phyloP scores from a whole-genome alignment of 139 green algal genomes.

The Microglena sp. region DNA sequence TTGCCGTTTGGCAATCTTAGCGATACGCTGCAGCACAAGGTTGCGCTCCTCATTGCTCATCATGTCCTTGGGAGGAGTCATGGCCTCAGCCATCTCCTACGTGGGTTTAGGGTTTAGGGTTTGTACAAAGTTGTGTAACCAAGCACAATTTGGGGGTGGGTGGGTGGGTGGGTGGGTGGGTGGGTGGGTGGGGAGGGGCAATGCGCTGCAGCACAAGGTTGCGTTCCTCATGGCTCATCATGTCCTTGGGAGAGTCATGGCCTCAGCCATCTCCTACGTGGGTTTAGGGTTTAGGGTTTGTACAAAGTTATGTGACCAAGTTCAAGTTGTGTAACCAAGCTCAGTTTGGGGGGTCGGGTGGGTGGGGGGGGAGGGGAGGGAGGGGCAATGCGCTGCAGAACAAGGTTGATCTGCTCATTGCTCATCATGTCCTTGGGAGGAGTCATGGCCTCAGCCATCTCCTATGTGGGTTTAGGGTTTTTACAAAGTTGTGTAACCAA shows the following conservation, averaged over 20 bases:
- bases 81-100: constrained; percentile 63
- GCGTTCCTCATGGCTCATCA: constrained; percentile 28
- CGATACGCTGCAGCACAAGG: constrained; percentile 42
- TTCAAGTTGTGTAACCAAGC: no score
- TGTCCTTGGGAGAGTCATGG: constrained; percentile 49
- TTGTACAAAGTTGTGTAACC: no score
- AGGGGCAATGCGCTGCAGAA: constrained; percentile 54
- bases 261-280: constrained; percentile 59
- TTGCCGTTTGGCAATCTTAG: constrained; percentile 60
- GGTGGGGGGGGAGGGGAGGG: no score
- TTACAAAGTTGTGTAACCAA: no score
- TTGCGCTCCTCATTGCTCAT: constrained; percentile 31
- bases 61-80: constrained; percentile 48
- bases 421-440: constrained; percentile 31
- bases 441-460: constrained; percentile 69
- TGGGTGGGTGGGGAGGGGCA: no score
- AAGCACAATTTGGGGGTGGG: no score
- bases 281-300: no score
- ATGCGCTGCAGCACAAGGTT: constrained; percentile 39
- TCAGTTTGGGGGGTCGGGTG: no score
- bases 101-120: no score
- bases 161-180: no score
- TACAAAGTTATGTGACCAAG: no score
- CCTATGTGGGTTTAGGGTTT: no score
- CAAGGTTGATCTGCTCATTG: constrained; percentile 27